These are phyloP conservation scores for Skeletonema tropicum DNA, from an alignment of 108 stramenopile genomes.

Conservation along the genomic window DNA sequence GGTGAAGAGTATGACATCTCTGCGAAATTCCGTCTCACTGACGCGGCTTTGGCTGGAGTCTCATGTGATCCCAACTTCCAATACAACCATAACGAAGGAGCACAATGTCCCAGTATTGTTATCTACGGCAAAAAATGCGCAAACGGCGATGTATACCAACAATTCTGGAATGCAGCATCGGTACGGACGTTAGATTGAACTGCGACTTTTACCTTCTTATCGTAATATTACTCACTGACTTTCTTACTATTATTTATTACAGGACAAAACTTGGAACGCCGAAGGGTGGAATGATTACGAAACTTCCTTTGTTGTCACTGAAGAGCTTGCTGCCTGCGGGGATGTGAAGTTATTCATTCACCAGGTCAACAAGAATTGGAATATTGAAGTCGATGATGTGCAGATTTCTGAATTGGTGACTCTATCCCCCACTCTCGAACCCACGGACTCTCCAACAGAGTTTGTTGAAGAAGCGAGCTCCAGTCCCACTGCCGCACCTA, in stretches of 20 bases:
- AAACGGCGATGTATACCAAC: constrained; percentile 18
- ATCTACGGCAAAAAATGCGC: constrained; percentile 37
- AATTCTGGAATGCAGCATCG: neutral
- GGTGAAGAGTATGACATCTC: constrained; percentile 40
- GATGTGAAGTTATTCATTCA: constrained; percentile 35
- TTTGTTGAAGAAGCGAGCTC: neutral
- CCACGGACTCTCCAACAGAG: constrained; percentile 26
- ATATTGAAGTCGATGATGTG: constrained; percentile 42
- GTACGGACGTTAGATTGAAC: neutral
- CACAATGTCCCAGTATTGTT: constrained; percentile 45
- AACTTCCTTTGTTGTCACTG: constrained; percentile 30
- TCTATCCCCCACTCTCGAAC: neutral
- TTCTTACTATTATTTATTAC: neutral
- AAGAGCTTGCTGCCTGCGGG: constrained; percentile 30
- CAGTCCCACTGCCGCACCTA: constrained; percentile 15
- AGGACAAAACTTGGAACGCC: constrained; percentile 26
- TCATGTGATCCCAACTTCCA: constrained; percentile 35
- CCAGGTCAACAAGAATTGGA: constrained; percentile 31
- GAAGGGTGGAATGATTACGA: constrained; percentile 42
- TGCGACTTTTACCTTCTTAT: neutral
- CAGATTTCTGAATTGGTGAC: constrained; percentile 24
- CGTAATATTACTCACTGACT: neutral
- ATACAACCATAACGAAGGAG: constrained; percentile 2
- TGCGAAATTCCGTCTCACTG: constrained; percentile 42
- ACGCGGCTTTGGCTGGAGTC: constrained; percentile 33